These are phyloP conservation scores for Penicillium flavigenum DNA, from an alignment of 495 filamentous ascomycete species.

Conservation along the genomic window DNA sequence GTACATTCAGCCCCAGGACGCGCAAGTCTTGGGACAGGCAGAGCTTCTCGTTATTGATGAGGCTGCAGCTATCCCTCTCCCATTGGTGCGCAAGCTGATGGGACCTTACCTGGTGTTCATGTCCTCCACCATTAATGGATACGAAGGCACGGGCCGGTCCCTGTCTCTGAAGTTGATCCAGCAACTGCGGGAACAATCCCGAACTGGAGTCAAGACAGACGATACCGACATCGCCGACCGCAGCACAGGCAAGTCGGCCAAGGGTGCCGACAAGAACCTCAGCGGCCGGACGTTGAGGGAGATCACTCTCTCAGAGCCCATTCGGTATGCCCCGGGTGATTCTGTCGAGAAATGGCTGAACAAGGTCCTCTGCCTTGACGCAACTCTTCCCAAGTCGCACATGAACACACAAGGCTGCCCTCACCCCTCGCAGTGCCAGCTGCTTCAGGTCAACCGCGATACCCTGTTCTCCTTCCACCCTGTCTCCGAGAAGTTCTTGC, in stretches of 20 bases:
- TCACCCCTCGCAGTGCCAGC: conserved; percentile 83
- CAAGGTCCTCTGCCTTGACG: conserved; percentile 88
- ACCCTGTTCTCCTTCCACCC: conserved; percentile 98
- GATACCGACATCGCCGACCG: conserved; percentile 72
- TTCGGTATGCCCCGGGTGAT: conserved; percentile 89
- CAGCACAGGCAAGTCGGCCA: conserved; percentile 64
- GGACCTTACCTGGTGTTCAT: conserved; percentile 99
- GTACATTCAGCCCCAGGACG: conserved; percentile 95
- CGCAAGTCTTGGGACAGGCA: conserved; percentile 90
- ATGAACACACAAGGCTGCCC: conserved; percentile 77
- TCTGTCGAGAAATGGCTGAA: conserved; percentile 96
- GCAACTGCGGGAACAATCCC: conserved; percentile 91
- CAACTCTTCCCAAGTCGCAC: conserved; percentile 76
- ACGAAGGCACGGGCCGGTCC: conserved; percentile 95
- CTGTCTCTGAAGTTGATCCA: conserved; percentile 96
- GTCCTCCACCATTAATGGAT: conserved; percentile 98
- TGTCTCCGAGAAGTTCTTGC: conserved; percentile 94
- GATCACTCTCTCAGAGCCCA: conserved; percentile 89
- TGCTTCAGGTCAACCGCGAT: conserved; percentile 92
- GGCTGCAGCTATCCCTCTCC: conserved; percentile 93
- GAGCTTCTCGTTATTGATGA: conserved; percentile 97
- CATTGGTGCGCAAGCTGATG: conserved; percentile 88
- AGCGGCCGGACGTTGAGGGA: conserved; percentile 83
- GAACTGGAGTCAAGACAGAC: conserved; percentile 53
- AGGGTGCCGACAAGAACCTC: conserved; percentile 58